Conservation (phyloP, 2,329 filamentous ascomycete species). For the Penicillium sp. region DNA sequence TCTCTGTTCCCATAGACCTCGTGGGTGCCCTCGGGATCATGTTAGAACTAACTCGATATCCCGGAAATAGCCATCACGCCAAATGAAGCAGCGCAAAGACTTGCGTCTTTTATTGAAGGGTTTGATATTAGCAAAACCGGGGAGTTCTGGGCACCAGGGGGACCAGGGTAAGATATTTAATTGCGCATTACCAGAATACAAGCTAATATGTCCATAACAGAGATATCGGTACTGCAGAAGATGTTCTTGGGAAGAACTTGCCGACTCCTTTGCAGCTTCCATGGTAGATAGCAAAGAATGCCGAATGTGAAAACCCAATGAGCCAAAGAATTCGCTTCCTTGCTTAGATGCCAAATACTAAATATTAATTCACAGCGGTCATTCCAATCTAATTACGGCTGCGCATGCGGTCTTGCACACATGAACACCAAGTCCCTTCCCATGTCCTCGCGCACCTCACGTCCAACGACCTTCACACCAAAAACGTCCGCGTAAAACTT, state of each 20-base stretch:
- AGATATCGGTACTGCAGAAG: slow-evolving; percentile 68
- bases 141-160: slow-evolving; percentile 71
- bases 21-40: too few species aligned
- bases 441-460: slow-evolving; percentile 17
- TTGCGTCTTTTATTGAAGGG: slow-evolving; percentile 61
- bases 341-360: background rate
- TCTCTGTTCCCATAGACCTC: background rate
- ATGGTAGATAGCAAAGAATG: slow-evolving; percentile 50
- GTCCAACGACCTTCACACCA: slow-evolving; percentile 25
- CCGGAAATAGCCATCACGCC: slow-evolving; percentile 60
- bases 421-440: slow-evolving; percentile 20
- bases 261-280: slow-evolving; percentile 65
- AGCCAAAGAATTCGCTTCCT: background rate
- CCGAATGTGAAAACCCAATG: background rate
- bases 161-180: slow-evolving; percentile 55
- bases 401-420: slow-evolving; percentile 16
- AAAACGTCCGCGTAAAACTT: slow-evolving; percentile 23
- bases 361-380: too few species aligned
- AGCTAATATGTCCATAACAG: slow-evolving; percentile 36
- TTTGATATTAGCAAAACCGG: slow-evolving; percentile 67
- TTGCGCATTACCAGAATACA: background rate
- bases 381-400: background rate
- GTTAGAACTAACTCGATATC: background rate
- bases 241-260: slow-evolving; percentile 60
- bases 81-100: slow-evolving; percentile 62